Evolutionary conservation across 1,139 yeast genomes (phyloP).

Genomic region (Blastobotrys buckinghamii): DNA sequence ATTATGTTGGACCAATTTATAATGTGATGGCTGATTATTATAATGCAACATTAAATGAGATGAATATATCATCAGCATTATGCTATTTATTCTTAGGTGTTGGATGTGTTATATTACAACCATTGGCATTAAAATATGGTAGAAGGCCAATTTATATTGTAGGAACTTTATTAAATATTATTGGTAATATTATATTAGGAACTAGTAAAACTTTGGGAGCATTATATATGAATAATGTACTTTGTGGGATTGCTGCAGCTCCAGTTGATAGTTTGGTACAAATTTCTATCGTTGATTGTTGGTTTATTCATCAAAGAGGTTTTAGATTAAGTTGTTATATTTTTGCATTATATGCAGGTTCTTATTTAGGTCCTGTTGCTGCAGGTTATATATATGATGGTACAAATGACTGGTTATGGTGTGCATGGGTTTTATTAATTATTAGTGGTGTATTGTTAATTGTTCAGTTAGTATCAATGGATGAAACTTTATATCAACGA

Average conservation of each 20-base stretch:
- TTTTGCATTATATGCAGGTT: conserved; percentile 66
- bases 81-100: conserved; percentile 44
- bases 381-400: conserved; percentile 61
- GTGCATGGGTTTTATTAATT: conserved; percentile 72
- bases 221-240: conserved; percentile 39
- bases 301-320: conserved; percentile 73
- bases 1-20: conserved; percentile 43
- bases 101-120: conserved; percentile 46
- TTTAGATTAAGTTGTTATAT: conserved; percentile 72
- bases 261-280: conserved; percentile 54
- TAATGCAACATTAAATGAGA: conserved; percentile 36
- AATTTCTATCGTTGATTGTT: conserved; percentile 36
- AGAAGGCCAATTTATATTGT: conserved; percentile 46
- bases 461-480: conserved; percentile 54
- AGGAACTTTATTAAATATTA: conserved; percentile 16
- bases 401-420: conserved; percentile 64
- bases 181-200: conserved; percentile 26
- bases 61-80: conserved; percentile 49
- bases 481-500: conserved; percentile 69
- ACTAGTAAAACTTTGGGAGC: conserved; percentile 17
- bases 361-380: conserved; percentile 70
- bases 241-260: conserved; percentile 46
- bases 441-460: conserved; percentile 53
- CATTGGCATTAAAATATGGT: conserved; percentile 49
- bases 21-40: conserved; percentile 36